These are phyloP conservation scores for Clitopilus passeckerianus DNA, from an alignment of 768 basidiomycete genomes.

Conservation along the genomic window DNA sequence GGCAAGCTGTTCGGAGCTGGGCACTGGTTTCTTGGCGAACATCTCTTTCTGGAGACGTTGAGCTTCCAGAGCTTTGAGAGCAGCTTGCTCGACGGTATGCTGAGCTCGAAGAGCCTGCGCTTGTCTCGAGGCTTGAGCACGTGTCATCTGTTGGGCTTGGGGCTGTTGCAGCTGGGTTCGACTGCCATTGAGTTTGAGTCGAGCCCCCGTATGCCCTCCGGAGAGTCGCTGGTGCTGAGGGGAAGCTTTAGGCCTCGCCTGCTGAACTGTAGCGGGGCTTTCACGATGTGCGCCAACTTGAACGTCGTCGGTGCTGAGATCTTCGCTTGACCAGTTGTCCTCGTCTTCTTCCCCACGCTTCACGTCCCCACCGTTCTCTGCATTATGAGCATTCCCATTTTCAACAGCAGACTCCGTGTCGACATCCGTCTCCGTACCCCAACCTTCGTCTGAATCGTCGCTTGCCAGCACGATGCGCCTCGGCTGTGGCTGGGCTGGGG, in stretches of 20 bases:
- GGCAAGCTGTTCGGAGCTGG: conserved; percentile 49
- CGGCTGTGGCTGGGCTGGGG: conserved; percentile 1
- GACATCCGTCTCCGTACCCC: conserved; percentile 31
- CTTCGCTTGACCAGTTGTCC: conserved; percentile 61
- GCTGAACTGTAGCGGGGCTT: neutral
- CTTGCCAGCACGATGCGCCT: conserved; percentile 43
- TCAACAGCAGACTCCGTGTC: conserved; percentile 15
- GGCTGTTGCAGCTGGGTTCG: conserved; percentile 7
- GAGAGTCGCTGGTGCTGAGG: conserved; percentile 12
- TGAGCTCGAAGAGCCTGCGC: conserved; percentile 18
- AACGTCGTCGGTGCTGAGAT: conserved; percentile 34
- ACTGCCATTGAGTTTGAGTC: conserved; percentile 7
- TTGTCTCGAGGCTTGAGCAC: conserved; percentile 17
- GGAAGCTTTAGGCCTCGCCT: neutral
- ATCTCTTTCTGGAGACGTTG: conserved; percentile 58
- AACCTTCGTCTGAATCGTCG: conserved; percentile 48
- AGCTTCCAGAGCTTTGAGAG: conserved; percentile 57
- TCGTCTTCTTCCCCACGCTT: conserved; percentile 28
- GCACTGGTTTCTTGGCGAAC: conserved; percentile 68
- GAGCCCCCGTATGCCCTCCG: conserved; percentile 16
- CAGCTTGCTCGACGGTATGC: conserved; percentile 40
- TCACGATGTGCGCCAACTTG: conserved; percentile 10
- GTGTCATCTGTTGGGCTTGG: conserved; percentile 9
- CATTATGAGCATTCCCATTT: conserved; percentile 5
- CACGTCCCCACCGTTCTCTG: conserved; percentile 4